Evolutionary conservation across 225 moss, liverwort and hornwort genomes (phyloP).

Genomic region (Sphagnum contortum): DNA sequence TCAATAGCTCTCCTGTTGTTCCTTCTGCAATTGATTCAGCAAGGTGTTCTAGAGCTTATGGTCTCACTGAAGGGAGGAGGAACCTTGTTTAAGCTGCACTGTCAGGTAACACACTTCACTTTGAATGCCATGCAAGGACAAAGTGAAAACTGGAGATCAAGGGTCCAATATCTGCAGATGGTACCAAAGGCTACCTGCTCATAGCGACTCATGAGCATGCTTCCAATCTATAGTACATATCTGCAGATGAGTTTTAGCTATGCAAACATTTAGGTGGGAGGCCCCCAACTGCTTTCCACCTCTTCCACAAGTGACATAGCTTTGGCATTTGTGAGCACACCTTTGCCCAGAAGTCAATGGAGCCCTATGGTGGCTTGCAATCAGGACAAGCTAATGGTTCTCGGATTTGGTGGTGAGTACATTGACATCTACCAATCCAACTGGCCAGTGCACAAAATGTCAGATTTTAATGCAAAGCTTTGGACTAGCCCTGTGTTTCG

Average conservation of each 20-base stretch:
- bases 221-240: slow-evolving; percentile 68
- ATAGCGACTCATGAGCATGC: slow-evolving; percentile 51
- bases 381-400: slow-evolving; percentile 65
- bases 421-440: slow-evolving; percentile 86
- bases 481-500: slow-evolving; percentile 78
- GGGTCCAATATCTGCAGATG: slow-evolving; percentile 59
- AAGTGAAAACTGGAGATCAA: slow-evolving; percentile 57
- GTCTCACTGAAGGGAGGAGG: slow-evolving; percentile 57
- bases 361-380: slow-evolving; percentile 69
- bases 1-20: slow-evolving; percentile 56
- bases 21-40: slow-evolving; percentile 75
- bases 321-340: slow-evolving; percentile 54
- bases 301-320: slow-evolving; percentile 61
- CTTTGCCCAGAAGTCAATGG: slow-evolving; percentile 40
- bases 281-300: slow-evolving; percentile 67
- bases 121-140: slow-evolving; percentile 80
- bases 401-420: slow-evolving; percentile 79
- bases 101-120: slow-evolving; percentile 75
- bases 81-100: slow-evolving; percentile 71
- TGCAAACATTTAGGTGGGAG: slow-evolving; percentile 58
- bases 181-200: slow-evolving; percentile 77
- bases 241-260: slow-evolving; percentile 69
- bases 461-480: slow-evolving; percentile 70
- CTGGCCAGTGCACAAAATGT: slow-evolving; percentile 47
- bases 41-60: slow-evolving; percentile 69